Conservation (phyloP, 441 rosid species). For the Gossypium trilobum region DNA sequence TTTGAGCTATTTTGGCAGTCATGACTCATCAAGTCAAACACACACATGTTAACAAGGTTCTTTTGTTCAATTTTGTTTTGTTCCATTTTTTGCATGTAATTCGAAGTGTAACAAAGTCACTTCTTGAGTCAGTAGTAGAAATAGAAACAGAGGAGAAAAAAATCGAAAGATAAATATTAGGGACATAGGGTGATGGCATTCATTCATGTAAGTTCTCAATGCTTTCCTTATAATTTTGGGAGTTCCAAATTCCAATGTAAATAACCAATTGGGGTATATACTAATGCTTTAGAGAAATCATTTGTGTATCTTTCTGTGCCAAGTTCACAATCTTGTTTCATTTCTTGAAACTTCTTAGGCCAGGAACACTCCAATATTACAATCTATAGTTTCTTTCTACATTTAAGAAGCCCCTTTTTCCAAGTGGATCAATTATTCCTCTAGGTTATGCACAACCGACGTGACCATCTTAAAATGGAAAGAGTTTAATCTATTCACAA, state of each 20-base stretch:
- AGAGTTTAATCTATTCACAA: neutral
- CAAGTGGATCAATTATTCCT: too few species aligned
- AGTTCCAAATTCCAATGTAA: slow-evolving; percentile 12
- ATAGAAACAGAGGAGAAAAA: slow-evolving; percentile 17
- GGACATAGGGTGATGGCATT: slow-evolving; percentile 3
- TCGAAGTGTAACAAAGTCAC: slow-evolving; percentile 24
- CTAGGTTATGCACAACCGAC: neutral
- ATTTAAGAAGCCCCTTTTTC: neutral
- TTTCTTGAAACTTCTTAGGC: neutral
- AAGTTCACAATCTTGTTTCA: neutral
- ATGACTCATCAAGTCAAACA: slow-evolving; percentile 28
- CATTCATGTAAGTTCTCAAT: slow-evolving; percentile 14
- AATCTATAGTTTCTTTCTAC: too few species aligned
- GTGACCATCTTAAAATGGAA: neutral
- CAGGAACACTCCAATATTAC: too few species aligned
- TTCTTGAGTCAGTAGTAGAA: slow-evolving; percentile 30
- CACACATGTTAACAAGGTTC: slow-evolving; percentile 18
- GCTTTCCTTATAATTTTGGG: neutral
- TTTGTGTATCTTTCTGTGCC: neutral
- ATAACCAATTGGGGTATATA: slow-evolving; percentile 1
- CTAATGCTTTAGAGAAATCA: neutral
- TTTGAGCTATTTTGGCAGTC: slow-evolving; percentile 96
- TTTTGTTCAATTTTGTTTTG: slow-evolving; percentile 2
- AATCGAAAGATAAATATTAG: slow-evolving; percentile 9
- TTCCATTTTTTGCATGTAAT: slow-evolving; percentile 12